Conservation (phyloP, 345 rosid genomes). For the Euphorbia pulcherrima region DNA sequence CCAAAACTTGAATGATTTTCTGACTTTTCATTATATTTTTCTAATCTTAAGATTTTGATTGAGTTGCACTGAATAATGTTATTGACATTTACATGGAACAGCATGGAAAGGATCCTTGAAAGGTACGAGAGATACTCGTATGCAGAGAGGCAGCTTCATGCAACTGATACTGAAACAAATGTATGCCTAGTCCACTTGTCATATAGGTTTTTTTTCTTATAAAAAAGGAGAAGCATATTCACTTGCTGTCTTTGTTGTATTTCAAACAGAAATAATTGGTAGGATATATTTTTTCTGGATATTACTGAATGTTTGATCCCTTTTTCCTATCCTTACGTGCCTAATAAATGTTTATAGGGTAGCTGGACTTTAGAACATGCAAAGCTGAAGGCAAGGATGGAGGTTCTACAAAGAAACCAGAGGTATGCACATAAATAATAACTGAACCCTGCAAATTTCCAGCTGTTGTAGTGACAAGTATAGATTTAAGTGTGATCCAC, state of each 20-base stretch:
- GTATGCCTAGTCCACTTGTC: constrained; percentile 27
- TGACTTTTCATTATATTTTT: background rate
- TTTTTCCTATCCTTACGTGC: background rate
- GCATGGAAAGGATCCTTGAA: constrained; percentile 95
- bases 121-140: constrained; percentile 80
- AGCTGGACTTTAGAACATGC: constrained; percentile 83
- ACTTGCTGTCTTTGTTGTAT: background rate
- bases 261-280: background rate
- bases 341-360: constrained; percentile 36
- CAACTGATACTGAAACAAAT: constrained; percentile 37
- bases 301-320: background rate
- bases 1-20: background rate
- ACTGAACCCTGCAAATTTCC: background rate
- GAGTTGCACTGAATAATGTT: background rate
- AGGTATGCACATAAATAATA: constrained; percentile 37
- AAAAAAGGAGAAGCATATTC: background rate
- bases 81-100: constrained; percentile 24
- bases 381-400: constrained; percentile 85
- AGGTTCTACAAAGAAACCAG: constrained; percentile 72
- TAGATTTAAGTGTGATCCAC: background rate
- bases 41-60: background rate
- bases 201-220: background rate
- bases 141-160: constrained; percentile 61
- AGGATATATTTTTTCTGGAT: no score
- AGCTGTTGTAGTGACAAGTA: background rate